Conservation (phyloP, 331 rosid genomes). For the Arachis monticola region DNA sequence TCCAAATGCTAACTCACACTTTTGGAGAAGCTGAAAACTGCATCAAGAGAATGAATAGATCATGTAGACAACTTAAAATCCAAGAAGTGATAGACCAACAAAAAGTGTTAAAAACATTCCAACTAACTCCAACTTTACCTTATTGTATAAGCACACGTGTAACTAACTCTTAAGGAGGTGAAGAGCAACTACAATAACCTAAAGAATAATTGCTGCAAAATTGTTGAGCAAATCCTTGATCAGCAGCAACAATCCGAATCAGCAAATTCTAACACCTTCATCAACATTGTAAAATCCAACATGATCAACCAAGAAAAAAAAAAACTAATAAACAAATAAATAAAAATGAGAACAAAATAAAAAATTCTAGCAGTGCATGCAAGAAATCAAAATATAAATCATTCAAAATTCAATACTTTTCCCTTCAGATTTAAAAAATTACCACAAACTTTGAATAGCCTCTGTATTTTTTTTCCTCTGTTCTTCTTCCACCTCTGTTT, state of each 20-base stretch:
- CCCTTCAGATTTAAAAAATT: not conserved
- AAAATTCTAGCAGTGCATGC: not conserved
- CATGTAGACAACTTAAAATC: not conserved
- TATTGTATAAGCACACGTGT: not conserved
- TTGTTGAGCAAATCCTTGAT: not conserved
- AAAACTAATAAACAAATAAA: too few relatives aligned
- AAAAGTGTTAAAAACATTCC: too few relatives aligned
- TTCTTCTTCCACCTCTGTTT: constrained; percentile 31
- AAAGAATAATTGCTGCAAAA: not conserved
- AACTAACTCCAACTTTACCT: too few relatives aligned
- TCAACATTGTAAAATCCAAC: not conserved
- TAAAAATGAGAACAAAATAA: not conserved
- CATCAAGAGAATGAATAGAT: not conserved
- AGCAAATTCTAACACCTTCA: not conserved
- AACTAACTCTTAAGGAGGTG: not conserved
- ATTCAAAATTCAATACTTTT: not conserved
- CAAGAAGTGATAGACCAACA: not conserved
- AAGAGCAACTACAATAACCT: not conserved
- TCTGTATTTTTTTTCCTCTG: constrained; percentile 12
- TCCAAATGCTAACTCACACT: not conserved
- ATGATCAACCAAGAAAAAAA: not conserved
- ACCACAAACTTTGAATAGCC: not conserved
- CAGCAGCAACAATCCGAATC: not conserved
- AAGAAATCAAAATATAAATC: not conserved
- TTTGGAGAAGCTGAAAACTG: not conserved